Conservation (phyloP, 2,329 filamentous ascomycete genomes). For the Xylaria sp. region DNA sequence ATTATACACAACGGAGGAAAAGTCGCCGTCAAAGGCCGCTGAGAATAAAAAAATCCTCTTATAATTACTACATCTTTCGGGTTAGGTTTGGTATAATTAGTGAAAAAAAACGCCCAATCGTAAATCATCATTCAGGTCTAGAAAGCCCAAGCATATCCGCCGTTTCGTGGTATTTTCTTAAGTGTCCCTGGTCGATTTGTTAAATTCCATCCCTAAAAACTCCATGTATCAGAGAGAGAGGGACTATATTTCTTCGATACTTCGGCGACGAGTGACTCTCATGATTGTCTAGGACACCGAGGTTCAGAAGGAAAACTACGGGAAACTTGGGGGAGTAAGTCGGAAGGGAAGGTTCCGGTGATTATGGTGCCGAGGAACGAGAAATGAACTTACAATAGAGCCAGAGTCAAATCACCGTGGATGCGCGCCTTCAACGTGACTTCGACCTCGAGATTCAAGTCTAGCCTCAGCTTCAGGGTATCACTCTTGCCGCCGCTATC, state of each 20-base stretch:
- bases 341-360: neutral
- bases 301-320: conserved; percentile 31
- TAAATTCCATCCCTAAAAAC: conserved; percentile 36
- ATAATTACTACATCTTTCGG: conserved; percentile 4
- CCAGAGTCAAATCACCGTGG: conserved; percentile 81
- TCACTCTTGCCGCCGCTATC: conserved; percentile 59
- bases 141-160: neutral
- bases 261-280: conserved; percentile 33
- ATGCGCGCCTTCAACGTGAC: conserved; percentile 87
- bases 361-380: neutral
- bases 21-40: neutral
- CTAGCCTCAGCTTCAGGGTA: conserved; percentile 76
- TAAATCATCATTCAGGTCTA: neutral
- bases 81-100: neutral
- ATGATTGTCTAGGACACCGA: conserved; percentile 37
- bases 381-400: conserved; percentile 62
- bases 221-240: conserved; percentile 34
- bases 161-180: conserved; percentile 9
- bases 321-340: conserved; percentile 6
- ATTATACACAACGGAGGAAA: conserved; percentile 10
- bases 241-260: conserved; percentile 21
- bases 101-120: neutral
- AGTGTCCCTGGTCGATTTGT: conserved; percentile 33
- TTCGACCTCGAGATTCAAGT: conserved; percentile 84
- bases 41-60: neutral